Evolutionary conservation across 306 rosid genomes (phyloP).

Genomic region (Malus sieversii): DNA sequence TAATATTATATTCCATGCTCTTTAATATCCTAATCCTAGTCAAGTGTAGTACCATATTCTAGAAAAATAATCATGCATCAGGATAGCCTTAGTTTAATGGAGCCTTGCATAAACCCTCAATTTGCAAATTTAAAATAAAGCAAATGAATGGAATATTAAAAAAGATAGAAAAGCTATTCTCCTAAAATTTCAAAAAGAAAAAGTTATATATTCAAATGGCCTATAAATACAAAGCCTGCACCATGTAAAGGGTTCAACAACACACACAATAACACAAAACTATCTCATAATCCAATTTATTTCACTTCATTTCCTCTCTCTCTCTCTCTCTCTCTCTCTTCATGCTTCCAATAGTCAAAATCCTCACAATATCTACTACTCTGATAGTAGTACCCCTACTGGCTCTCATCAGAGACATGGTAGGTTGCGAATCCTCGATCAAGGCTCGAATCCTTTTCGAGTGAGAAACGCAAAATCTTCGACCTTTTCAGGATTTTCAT

Average conservation of each 20-base stretch:
- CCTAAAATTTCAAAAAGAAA: neutral
- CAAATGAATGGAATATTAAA: conserved; percentile 13
- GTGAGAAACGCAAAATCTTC: conserved; percentile 18
- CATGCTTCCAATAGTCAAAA: conserved; percentile 41
- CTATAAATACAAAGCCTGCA: conserved; percentile 17
- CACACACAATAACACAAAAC: neutral
- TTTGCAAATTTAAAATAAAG: conserved; percentile 21
- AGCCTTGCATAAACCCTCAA: conserved; percentile 8
- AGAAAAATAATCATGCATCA: neutral
- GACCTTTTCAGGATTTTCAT: neutral
- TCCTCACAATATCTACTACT: conserved; percentile 8
- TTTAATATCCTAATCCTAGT: neutral
- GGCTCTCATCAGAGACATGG: conserved; percentile 23
- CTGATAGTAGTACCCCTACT: conserved; percentile 23
- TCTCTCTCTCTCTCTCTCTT: neutral
- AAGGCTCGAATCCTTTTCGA: conserved; percentile 24
- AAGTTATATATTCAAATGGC: conserved; percentile 9
- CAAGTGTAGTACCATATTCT: neutral
- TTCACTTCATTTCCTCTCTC: neutral
- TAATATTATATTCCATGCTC: neutral
- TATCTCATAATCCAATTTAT: neutral
- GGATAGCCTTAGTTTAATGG: neutral
- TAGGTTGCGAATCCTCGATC: conserved; percentile 3
- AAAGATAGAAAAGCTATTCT: conserved; percentile 5
- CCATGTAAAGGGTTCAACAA: neutral